These are phyloP conservation scores for Podospora sp. DNA, from an alignment of 495 filamentous ascomycete genomes.

Conservation along the genomic window DNA sequence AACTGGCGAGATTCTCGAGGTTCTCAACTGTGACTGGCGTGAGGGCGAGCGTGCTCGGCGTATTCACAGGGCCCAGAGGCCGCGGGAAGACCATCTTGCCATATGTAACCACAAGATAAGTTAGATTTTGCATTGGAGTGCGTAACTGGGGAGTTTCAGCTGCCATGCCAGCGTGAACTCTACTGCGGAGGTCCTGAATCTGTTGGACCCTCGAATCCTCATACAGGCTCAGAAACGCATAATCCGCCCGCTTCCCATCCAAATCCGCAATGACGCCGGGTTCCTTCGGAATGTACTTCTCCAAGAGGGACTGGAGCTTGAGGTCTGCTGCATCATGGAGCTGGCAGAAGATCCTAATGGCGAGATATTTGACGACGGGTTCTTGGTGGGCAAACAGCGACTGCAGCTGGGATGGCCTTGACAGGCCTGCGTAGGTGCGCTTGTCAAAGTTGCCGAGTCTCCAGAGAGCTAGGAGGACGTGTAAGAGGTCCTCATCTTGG, in stretches of 20 bases:
- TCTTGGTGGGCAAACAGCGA: constrained; percentile 64
- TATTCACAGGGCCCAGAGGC: constrained; percentile 53
- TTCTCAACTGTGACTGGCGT: constrained; percentile 74
- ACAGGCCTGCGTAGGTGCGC: constrained; percentile 60
- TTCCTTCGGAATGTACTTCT: constrained; percentile 61
- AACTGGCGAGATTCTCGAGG: constrained; percentile 63
- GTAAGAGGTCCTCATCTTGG: constrained; percentile 35
- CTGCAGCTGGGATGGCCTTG: constrained; percentile 68
- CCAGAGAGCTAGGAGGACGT: constrained; percentile 68
- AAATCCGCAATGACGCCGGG: constrained; percentile 64
- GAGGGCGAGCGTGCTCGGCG: constrained; percentile 61
- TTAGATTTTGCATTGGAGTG: constrained; percentile 40
- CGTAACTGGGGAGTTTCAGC: constrained; percentile 28
- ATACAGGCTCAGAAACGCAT: constrained; percentile 79
- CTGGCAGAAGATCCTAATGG: constrained; percentile 75
- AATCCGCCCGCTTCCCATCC: constrained; percentile 80
- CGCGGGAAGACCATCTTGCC: constrained; percentile 69
- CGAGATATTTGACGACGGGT: constrained; percentile 71
- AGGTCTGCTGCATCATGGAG: constrained; percentile 80
- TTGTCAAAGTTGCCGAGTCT: constrained; percentile 76
- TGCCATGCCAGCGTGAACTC: constrained; percentile 34
- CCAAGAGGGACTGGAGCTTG: constrained; percentile 69
- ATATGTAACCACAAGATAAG: constrained; percentile 49
- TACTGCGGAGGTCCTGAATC: constrained; percentile 41
- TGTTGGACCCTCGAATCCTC: constrained; percentile 62